Base-by-base conservation (phyloP, 2,329 filamentous ascomycete genomes). In the Grosmannia clavigera region DNA sequence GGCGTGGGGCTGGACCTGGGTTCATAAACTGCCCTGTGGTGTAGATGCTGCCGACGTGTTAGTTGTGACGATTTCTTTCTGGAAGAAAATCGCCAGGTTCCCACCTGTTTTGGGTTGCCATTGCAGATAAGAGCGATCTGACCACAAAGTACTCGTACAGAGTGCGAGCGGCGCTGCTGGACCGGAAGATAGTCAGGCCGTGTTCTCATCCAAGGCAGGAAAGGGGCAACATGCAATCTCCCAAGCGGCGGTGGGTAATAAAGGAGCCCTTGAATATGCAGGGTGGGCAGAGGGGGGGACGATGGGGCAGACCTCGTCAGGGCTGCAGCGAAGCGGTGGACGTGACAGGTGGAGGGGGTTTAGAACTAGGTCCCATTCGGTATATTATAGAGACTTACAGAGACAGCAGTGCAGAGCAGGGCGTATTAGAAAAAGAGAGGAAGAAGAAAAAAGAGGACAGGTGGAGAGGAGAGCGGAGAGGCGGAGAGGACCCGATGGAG, bases 1-100 rank as follows among this genome's bases (percentile, higher is more conserved):
- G 92, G 68, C 88, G 87, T 65, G 94, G 94, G 66, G 94, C 92
- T 67, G 94, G 92, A 65, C 94, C 91, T 64, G 94, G 91, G 74
- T 97, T 97, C 88, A 97, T 95, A 77, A 97, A 97, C 73, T 85
- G 82, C 68, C 79, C 81, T 65, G 77, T 76, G 51, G 80, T 75
- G 69, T 84, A 86, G 67, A 80, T 73, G 70, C 81, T 84, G 43
- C 25, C n/a, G 19, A 12, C 14, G 12, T 19, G 50, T 52, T 52
- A 53, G 35, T n/a, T 19, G 25, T 19, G 27, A 9, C 27, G 27
- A 31, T 19, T 52, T 52, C 50, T 52, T 29, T 4, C 5, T 27
- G 27, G 25, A 46, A 29, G 14, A 56, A 56, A 27, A 40, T 3
- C 33, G 19, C 2, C 14, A 7, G 10, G 25, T 19, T 14, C 54